phyloP scores from a whole-genome alignment of 495 filamentous ascomycete genomes.

The Aspergillus hancockii region DNA sequence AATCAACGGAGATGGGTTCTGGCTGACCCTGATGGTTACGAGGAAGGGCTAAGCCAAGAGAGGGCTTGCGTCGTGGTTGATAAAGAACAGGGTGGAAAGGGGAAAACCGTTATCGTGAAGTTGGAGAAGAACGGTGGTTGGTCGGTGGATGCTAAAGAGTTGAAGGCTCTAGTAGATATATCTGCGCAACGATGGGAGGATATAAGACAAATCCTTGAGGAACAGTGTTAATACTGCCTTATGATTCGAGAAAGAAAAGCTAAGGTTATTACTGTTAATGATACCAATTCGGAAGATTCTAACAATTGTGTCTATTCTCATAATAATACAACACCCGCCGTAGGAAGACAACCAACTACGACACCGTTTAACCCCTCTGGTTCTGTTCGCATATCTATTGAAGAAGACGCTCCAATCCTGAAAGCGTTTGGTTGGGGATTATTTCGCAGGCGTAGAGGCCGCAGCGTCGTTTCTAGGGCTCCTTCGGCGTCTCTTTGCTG shows the following conservation, averaged over 20 bases:
- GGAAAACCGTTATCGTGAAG: conserved; percentile 59
- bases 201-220: conserved; percentile 45
- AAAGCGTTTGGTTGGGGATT: neutral
- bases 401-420: neutral
- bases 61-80: conserved; percentile 72
- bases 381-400: neutral
- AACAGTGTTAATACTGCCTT: conserved; percentile 30
- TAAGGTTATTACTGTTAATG: conserved; percentile 28
- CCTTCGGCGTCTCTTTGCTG: conserved; percentile 36
- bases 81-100: conserved; percentile 47
- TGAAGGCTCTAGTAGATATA: conserved; percentile 54
- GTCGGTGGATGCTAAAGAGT: conserved; percentile 53
- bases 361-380: conserved; percentile 11
- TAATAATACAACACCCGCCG: conserved; percentile 4
- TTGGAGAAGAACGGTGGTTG: conserved; percentile 85
- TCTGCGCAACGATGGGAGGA: conserved; percentile 57
- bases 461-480: conserved; percentile 27
- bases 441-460: neutral
- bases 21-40: conserved; percentile 85
- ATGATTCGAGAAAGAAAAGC: conserved; percentile 10
- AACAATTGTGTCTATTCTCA: neutral
- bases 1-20: conserved; percentile 70
- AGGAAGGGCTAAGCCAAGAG: conserved; percentile 81
- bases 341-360: neutral
- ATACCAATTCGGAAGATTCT: conserved; percentile 29